Evolutionary conservation across 2,329 filamentous ascomycete species (phyloP).

Genomic region (Dactylellina parvicollis): DNA sequence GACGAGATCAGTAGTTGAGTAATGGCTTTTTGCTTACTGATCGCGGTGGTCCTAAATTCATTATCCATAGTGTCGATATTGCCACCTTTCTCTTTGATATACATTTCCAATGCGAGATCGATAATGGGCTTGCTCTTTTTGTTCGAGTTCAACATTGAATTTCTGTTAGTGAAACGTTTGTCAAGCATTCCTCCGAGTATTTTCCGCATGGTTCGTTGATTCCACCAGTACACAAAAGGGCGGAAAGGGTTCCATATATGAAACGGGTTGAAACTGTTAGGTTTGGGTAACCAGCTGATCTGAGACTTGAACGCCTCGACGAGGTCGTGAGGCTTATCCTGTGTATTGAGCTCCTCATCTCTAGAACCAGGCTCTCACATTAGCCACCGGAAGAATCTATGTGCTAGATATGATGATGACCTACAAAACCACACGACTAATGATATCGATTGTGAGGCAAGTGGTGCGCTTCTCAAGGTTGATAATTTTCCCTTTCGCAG

Average conservation of each 20-base stretch:
- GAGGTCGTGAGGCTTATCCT: conserved; percentile 20
- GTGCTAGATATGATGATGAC: background rate
- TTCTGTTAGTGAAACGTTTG: conserved; percentile 28
- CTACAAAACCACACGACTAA: conserved; percentile 53
- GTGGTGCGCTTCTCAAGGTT: conserved; percentile 57
- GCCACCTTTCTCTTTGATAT: conserved; percentile 55
- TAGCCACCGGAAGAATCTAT: background rate
- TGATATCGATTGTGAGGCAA: conserved; percentile 52
- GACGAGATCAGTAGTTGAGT: too few relatives aligned
- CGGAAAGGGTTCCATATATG: conserved; percentile 30
- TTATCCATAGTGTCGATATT: conserved; percentile 51
- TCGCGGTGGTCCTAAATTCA: conserved; percentile 58
- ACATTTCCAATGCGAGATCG: conserved; percentile 45
- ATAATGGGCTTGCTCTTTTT: conserved; percentile 48
- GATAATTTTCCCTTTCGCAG: conserved; percentile 56
- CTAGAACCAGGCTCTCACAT: background rate
- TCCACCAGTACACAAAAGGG: conserved; percentile 42
- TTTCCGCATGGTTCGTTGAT: conserved; percentile 39
- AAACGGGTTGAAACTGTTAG: conserved; percentile 31
- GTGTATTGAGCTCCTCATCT: conserved; percentile 41
- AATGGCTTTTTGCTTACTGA: conserved; percentile 58
- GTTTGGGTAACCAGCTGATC: conserved; percentile 29
- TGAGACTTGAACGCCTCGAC: conserved; percentile 52
- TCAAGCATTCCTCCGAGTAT: conserved; percentile 44
- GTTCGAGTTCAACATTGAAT: conserved; percentile 1